Evolutionary conservation across 768 basidiomycete species (phyloP).

Genomic region (Rhodotorula graminis): DNA sequence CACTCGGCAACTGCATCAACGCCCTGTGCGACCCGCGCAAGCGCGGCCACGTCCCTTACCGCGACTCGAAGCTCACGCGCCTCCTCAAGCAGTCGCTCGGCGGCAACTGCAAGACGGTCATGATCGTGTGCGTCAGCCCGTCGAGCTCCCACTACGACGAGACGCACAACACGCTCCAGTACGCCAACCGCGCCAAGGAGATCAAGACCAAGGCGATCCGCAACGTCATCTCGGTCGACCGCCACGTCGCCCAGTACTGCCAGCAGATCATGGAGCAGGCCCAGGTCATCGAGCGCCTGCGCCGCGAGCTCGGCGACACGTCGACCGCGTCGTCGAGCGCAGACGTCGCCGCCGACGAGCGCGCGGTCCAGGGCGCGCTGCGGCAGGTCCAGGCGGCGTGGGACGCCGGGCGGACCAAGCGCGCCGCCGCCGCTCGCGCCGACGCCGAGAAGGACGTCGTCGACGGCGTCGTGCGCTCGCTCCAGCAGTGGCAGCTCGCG

Average conservation of each 20-base stretch:
- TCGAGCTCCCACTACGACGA: slow-evolving; percentile 95
- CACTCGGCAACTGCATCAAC: slow-evolving; percentile 96
- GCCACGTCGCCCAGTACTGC: slow-evolving; percentile 91
- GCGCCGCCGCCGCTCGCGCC: slow-evolving; percentile 10
- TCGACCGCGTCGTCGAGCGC: slow-evolving; percentile 46
- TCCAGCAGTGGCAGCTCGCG: slow-evolving; percentile 21
- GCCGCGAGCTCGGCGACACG: slow-evolving; percentile 75
- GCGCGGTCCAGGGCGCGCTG: slow-evolving; percentile 19
- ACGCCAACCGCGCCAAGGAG: slow-evolving; percentile 95
- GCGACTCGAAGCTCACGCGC: slow-evolving; percentile 96
- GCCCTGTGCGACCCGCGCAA: slow-evolving; percentile 88
- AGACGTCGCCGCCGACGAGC: slow-evolving; percentile 59
- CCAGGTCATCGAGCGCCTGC: slow-evolving; percentile 74
- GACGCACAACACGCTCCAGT: slow-evolving; percentile 94
- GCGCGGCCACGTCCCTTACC: slow-evolving; percentile 82
- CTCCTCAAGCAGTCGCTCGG: slow-evolving; percentile 95
- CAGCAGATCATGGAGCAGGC: slow-evolving; percentile 88
- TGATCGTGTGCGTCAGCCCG: slow-evolving; percentile 97
- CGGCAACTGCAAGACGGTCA: slow-evolving; percentile 98
- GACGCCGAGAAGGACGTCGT: slow-evolving; percentile 7
- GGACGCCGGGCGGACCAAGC: slow-evolving; percentile 16
- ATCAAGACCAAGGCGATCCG: slow-evolving; percentile 96
- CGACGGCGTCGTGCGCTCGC: slow-evolving; percentile 4
- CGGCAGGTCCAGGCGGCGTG: slow-evolving; percentile 10
- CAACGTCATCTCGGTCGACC: slow-evolving; percentile 89